Percentiles rank a stretch among this genome's conserved stretches.
Conservation (phyloP, 257 asterid species). For the Penstemon eatonii region DNA sequence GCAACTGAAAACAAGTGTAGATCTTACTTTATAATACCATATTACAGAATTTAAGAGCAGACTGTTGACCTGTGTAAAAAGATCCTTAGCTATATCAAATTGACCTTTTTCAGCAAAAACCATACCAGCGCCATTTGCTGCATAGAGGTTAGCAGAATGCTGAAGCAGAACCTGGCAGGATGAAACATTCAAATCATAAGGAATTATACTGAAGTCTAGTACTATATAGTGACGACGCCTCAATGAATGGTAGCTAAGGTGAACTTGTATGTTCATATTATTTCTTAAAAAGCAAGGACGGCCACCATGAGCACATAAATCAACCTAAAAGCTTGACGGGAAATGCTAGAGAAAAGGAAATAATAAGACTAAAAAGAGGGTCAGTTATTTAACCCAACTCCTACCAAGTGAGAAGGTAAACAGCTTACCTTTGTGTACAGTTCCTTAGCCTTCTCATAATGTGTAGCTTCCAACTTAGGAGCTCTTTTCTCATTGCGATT, state of each 20-base stretch:
- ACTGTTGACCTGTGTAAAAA: constrained; percentile 58
- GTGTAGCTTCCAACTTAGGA: constrained; percentile 95
- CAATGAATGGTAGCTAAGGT: not conserved
- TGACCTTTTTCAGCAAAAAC: constrained; percentile 96
- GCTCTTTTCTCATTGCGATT: constrained; percentile 87
- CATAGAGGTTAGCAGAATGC: constrained; percentile 83
- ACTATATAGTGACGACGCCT: too few relatives aligned
- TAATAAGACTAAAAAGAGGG: not conserved
- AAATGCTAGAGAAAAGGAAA: not conserved
- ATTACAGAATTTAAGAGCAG: constrained; percentile 14
- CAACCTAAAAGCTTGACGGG: constrained; percentile 4
- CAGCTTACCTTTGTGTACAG: constrained; percentile 73
- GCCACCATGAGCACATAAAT: not conserved
- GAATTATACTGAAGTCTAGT: not conserved
- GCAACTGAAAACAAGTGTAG: constrained; percentile 16
- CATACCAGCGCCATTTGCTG: constrained; percentile 99
- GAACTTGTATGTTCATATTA: not conserved
- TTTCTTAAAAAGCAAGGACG: not conserved
- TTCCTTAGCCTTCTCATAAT: constrained; percentile 96
- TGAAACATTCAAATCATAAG: constrained; percentile 15
- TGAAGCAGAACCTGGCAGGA: constrained; percentile 51
- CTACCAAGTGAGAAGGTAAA: constrained; percentile 9
- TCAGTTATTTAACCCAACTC: not conserved
- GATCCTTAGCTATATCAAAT: constrained; percentile 83
- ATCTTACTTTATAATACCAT: not conserved